phyloP scores from a whole-genome alignment of 352 stramenopile species.

The Phytophthora melonis region DNA sequence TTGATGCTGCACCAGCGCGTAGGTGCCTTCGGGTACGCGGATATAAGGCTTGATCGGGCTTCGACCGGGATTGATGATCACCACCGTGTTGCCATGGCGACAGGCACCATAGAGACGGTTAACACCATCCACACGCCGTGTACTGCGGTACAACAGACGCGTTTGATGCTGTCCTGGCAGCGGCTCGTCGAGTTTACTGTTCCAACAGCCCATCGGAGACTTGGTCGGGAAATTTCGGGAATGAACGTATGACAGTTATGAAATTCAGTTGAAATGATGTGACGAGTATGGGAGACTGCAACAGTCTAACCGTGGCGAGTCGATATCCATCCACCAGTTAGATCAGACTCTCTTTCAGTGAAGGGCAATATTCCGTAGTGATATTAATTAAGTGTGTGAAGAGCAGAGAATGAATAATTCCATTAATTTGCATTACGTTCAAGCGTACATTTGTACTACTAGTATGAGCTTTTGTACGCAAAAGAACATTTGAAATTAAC shows the following conservation, averaged over 20 bases:
- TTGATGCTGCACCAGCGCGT: constrained; percentile 4
- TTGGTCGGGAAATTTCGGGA: not conserved
- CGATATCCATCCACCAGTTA: not conserved
- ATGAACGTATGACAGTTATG: not conserved
- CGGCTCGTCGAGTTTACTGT: constrained; percentile 1
- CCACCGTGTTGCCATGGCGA: constrained; percentile 4
- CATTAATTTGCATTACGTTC: no score
- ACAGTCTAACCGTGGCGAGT: not conserved
- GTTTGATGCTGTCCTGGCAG: constrained; percentile 44
- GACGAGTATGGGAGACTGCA: not conserved
- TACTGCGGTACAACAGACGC: constrained; percentile 6
- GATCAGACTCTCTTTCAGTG: no score
- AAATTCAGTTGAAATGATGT: not conserved
- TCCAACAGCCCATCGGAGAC: constrained; percentile 9
- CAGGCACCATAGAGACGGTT: constrained; percentile 4
- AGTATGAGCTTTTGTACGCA: no score
- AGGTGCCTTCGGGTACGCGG: constrained; percentile 4
- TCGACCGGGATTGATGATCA: constrained; percentile 3
- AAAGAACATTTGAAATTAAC: no score
- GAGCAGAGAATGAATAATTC: no score
- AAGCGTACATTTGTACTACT: no score
- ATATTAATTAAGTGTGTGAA: no score
- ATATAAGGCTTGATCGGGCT: constrained; percentile 3
- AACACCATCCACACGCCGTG: constrained; percentile 1
- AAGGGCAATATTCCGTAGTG: no score